A percentile compares a stretch with the other conserved stretches of the same genome.
These are phyloP conservation scores for Leccinum truebloodii DNA, from an alignment of 768 basidiomycete genomes.

Conservation along the genomic window DNA sequence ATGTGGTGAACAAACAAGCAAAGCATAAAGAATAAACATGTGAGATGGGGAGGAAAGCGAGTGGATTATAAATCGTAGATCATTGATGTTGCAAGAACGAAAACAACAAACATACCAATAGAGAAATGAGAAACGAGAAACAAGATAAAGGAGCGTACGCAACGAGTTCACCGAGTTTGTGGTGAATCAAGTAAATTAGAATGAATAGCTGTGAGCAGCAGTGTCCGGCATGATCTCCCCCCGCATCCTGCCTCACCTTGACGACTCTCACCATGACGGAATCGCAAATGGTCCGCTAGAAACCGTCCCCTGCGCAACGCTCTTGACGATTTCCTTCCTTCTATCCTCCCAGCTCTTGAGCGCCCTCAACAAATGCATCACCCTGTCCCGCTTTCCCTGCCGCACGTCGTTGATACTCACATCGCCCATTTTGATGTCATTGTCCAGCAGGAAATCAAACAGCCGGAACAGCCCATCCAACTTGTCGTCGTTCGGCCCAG, in stretches of 20 bases:
- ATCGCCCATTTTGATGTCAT: conserved; percentile 87
- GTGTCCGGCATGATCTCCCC: conserved; percentile 2
- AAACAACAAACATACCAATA: background rate
- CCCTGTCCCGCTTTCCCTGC: conserved; percentile 77
- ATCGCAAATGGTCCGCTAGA: conserved; percentile 6
- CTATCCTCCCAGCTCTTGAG: conserved; percentile 83
- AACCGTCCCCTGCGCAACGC: conserved; percentile 44
- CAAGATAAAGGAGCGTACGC: conserved; percentile 21
- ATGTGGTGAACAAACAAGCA: background rate
- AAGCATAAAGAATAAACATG: background rate
- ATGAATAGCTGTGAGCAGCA: background rate
- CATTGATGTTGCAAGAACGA: conserved; percentile 2
- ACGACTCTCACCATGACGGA: conserved; percentile 5
- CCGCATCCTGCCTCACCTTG: background rate
- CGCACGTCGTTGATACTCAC: conserved; percentile 94
- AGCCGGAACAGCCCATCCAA: conserved; percentile 84
- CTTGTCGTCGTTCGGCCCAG: conserved; percentile 68
- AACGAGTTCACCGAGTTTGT: conserved; percentile 11
- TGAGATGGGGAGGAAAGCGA: background rate
- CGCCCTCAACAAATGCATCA: conserved; percentile 75
- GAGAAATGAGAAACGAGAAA: conserved; percentile 2
- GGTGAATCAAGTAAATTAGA: background rate
- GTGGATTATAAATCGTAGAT: background rate
- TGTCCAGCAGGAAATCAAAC: conserved; percentile 92
- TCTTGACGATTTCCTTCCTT: conserved; percentile 53